Base-by-base conservation (phyloP, 495 filamentous ascomycete genomes). In the Xylaria curta region DNA sequence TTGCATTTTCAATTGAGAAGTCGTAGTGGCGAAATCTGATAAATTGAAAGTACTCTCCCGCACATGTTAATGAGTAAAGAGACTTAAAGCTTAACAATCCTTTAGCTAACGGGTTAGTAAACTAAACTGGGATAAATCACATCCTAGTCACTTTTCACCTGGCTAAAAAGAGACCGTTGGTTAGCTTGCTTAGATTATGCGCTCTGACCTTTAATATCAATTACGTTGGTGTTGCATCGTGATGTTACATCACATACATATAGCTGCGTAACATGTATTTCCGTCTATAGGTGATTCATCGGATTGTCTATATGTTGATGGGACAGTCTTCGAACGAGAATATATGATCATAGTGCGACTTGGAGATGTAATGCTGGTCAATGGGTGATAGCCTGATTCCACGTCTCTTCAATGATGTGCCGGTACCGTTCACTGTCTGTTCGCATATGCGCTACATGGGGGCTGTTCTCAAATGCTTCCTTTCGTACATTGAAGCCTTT, bases 401-500 rank as follows among this genome's bases (percentile, higher is more conserved):
- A 87, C 0, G 78, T 78, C 64, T 81, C 74, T 42, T 56, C 75
- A 13, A 84, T 75, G 51, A 79, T 70, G 8, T 65, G 66, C 85
- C 85, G 86, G 72, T 87, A 87, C 58, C 85, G 70, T 69, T 72
- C 70, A 73, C 73, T 61, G 62, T 85, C 79, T 12, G 66, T 73
- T 53, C 81, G 76, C 68, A 76, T 82, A 74, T 83, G 83, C 21
- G 80, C 77, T 9, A 86, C 85, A 74, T 86, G 84, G 31, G 76
- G 74, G 4, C 79, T 81, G 44, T 78, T 69, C 33, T 70, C 76
- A 67, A 85, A 84, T 69, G 62, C 60, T 69, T 84, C 85, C 67
- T 56, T 74, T 51, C 76, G 72, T 0, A 83, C 81, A 12, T 24
- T 53, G 44, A 82, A 74, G 54, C 83, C 82, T 71, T 46, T 74